Base-by-base conservation (phyloP, 2,329 filamentous ascomycete species). In the Aspergillus pseudotamarii region DNA sequence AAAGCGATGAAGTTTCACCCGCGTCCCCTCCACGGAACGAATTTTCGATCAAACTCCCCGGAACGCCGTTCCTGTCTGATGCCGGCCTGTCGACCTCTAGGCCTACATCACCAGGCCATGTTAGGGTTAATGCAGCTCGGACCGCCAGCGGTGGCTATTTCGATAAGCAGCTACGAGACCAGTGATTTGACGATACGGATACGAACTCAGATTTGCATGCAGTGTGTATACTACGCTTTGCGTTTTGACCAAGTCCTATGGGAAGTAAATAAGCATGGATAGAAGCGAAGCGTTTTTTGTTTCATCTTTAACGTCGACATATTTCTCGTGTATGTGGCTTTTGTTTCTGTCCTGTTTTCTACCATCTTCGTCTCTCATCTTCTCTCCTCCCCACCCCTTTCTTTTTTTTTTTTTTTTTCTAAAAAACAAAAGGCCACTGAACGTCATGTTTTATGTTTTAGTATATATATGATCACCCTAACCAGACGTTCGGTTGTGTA, bases 1-100 rank as follows among this genome's bases (percentile, higher is more conserved):
- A 89, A 46, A 87, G 87, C 60, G 73, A 78, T 10, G 70, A 57
- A 59, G 65, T 59, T 28, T 72, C 71, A 1, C 70, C 71, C 2
- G 63, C 62, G 19, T 69, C 64, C 2, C 67, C 65, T 34, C 72
- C 67, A 36, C 76, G 79, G 26, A 80, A 84, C 46, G 79, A 84
- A 64, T 80, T 78, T 65, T 83, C 76, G 45, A 82, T 79, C 67
- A 81, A 79, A 69, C 76, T 79, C 59, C 81, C 79, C 50, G 78
- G 73, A 57, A 82, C 82, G 6, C 83, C 83, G 1, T 73, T 83
- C 55, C 78, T 82, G 57, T 79, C 78, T 16, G 81, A 84, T 56
- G 81, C 71, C 14, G 80, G 81, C 2, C 67, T 85, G 54, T 84
- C 85, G 2, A 85, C 85, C 12, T 87, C 85, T 2, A 76, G 83